phyloP scores from a whole-genome alignment of 768 basidiomycete species.

The Mycena latifolia region DNA sequence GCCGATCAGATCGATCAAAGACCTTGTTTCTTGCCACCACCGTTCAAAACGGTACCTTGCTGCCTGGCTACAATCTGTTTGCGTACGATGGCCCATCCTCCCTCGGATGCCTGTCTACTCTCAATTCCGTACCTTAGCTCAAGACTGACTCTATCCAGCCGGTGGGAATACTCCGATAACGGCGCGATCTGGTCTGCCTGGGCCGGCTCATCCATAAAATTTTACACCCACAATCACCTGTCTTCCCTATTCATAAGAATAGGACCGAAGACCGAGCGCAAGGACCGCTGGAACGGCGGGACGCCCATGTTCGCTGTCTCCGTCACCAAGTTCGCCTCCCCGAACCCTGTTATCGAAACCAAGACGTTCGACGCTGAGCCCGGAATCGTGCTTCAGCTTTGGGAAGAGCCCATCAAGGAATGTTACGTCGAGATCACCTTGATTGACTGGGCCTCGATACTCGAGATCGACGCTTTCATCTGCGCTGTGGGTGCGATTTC shows the following conservation, averaged over 20 bases:
- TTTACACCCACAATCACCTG: not conserved
- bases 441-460: constrained; percentile 28
- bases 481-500: not conserved
- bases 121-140: not conserved
- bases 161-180: constrained; percentile 18
- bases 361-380: constrained; percentile 10
- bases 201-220: constrained; percentile 19
- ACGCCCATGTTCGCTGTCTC: constrained; percentile 26
- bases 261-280: constrained; percentile 17
- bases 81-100: not conserved
- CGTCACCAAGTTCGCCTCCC: not conserved
- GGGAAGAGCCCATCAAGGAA: constrained; percentile 8
- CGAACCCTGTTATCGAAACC: not conserved
- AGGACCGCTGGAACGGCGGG: constrained; percentile 31
- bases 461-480: constrained; percentile 29
- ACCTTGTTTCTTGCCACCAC: too few relatives aligned
- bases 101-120: not conserved
- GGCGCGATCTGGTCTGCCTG: constrained; percentile 18
- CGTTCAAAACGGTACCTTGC: too few relatives aligned
- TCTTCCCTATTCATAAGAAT: not conserved
- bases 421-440: constrained; percentile 22
- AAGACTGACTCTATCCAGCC: constrained; percentile 1
- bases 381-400: not conserved
- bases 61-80: too few relatives aligned
- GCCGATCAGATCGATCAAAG: too few relatives aligned